phyloP scores from a whole-genome alignment of 1,284 basidiomycete genomes.

The Megacollybia platyphylla region DNA sequence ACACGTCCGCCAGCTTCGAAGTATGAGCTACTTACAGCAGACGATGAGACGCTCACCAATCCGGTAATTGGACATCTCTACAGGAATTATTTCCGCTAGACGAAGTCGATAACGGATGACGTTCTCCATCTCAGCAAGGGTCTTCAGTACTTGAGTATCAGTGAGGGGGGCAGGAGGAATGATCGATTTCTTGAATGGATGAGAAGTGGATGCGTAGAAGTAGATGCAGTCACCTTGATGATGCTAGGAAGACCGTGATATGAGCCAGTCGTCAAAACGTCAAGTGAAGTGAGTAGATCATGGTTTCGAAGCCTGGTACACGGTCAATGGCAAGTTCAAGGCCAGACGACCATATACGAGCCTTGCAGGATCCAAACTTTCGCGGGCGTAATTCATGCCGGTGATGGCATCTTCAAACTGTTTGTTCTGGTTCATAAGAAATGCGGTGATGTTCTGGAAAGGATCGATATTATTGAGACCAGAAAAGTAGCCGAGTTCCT shows the following conservation, averaged over 20 bases:
- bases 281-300: constrained; percentile 80
- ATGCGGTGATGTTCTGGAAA: constrained; percentile 67
- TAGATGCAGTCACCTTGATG: constrained; percentile 47
- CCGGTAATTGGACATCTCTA: constrained; percentile 61
- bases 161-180: constrained; percentile 54
- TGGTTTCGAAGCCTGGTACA: constrained; percentile 66
- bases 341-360: constrained; percentile 13
- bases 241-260: constrained; percentile 68
- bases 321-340: constrained; percentile 1
- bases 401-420: constrained; percentile 68
- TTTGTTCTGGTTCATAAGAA: constrained; percentile 72
- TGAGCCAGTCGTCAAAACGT: constrained; percentile 74
- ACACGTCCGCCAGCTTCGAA: constrained; percentile 60
- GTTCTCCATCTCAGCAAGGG: constrained; percentile 62
- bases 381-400: constrained; percentile 52
- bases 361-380: constrained; percentile 59
- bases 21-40: not conserved
- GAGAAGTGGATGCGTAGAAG: constrained; percentile 10
- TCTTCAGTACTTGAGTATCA: constrained; percentile 52
- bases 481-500: constrained; percentile 8
- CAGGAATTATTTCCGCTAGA: constrained; percentile 60
- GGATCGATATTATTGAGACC: constrained; percentile 4
- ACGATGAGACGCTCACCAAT: constrained; percentile 36
- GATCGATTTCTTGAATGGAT: constrained; percentile 43
- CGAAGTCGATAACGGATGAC: constrained; percentile 67